Evolutionary conservation across 2,329 filamentous ascomycete genomes (phyloP).

Genomic region (Scytalidium sp.): DNA sequence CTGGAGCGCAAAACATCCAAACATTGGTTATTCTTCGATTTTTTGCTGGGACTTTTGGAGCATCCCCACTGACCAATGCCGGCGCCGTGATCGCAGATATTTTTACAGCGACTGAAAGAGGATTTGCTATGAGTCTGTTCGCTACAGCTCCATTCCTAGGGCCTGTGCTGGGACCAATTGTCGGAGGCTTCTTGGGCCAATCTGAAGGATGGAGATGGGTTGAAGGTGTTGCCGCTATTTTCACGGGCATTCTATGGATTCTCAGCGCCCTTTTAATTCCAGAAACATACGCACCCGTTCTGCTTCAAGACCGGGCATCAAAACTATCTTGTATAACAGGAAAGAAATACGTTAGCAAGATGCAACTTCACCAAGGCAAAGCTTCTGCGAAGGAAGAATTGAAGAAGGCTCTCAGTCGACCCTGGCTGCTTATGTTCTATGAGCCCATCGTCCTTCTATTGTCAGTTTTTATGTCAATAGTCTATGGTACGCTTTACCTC

Average conservation of each 20-base stretch:
- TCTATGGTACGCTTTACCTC: constrained; percentile 58
- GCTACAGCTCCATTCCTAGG: constrained; percentile 39
- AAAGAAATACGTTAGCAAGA: constrained; percentile 36
- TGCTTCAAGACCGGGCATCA: constrained; percentile 54
- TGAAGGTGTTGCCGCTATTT: background rate
- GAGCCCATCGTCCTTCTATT: constrained; percentile 61
- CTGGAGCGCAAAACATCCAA: constrained; percentile 36
- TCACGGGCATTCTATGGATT: constrained; percentile 3
- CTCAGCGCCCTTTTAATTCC: constrained; percentile 55
- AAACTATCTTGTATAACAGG: constrained; percentile 58
- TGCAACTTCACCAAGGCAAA: constrained; percentile 24
- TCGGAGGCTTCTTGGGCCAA: constrained; percentile 63
- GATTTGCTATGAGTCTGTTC: constrained; percentile 34
- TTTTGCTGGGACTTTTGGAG: constrained; percentile 42
- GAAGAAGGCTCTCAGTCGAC: constrained; percentile 55
- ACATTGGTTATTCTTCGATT: constrained; percentile 40
- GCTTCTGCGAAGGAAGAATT: constrained; percentile 43
- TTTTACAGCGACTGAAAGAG: constrained; percentile 17
- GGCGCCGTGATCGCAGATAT: constrained; percentile 31
- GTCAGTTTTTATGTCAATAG: constrained; percentile 58
- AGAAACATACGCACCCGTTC: constrained; percentile 68
- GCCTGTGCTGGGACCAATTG: constrained; percentile 47
- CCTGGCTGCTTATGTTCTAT: constrained; percentile 54
- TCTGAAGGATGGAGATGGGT: constrained; percentile 51
- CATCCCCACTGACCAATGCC: constrained; percentile 34